Evolutionary conservation across 495 filamentous ascomycete species (phyloP), one percentile per base, ranked within the genome.

Genomic region (Hypoxylon lienhwacheense): DNA sequence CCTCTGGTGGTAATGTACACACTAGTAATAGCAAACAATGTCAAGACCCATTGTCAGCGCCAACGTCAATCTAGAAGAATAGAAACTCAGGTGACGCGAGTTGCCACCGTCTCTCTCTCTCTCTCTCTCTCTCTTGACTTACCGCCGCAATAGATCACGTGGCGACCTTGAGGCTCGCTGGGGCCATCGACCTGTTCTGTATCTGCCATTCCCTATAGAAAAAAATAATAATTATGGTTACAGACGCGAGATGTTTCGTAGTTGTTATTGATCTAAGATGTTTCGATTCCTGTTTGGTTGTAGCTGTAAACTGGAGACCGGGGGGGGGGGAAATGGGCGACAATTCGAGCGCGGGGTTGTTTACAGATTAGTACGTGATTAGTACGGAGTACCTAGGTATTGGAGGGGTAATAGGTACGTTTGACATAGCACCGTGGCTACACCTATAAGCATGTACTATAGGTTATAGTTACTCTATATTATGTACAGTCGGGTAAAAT

Each of bases 1-100:
- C 90, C 85, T 96, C 93, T 63, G 91, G 90, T 37, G 93, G 93
- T 64, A 98, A 77, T 40, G 85, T 86, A 77, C 93, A 98, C 40
- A 96, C 91, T 97, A 64, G 33, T n/a, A 45, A 11, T 20, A 17
- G n/a, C 25, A 31, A 17, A 25, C 17, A 53, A n/a, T n/a, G n/a
- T n/a, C n/a, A n/a, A n/a, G n/a, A n/a, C n/a, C n/a, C n/a, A n/a
- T n/a, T n/a, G n/a, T n/a, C n/a, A n/a, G n/a, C n/a, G 17, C 41
- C 56, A 25, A 15, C 19, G 43, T 53, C 19, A 61, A 39, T 26
- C 22, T 24, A 41, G 17, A 22, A 16, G 28, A 35, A 16, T 49
- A 14, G 21, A 19, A 15, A 29, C 17, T 35, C 14, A 31, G 16
- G 15, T 24, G 4, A 10, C 3, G 25, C 16, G 26, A 19, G 41